phyloP scores from a whole-genome alignment of 805 yeast species.

The Diddensiella santjacobensis region DNA sequence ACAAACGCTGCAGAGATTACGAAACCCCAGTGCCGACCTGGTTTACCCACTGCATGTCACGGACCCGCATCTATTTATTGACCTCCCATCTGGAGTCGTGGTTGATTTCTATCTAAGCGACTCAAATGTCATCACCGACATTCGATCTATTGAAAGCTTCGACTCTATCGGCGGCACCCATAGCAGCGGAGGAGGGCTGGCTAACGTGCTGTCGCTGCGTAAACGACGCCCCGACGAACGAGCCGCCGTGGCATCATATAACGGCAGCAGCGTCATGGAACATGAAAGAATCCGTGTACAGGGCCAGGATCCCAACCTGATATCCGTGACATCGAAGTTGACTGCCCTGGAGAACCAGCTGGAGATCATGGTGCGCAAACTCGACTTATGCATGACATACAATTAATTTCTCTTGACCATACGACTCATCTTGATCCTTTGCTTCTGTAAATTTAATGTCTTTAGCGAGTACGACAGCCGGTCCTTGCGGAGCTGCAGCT shows the following conservation, averaged over 20 bases:
- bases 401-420: conserved; percentile 5
- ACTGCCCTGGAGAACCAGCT: conserved; percentile 23
- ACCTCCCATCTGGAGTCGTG: conserved; percentile 16
- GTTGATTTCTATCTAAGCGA: conserved; percentile 23
- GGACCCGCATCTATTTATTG: conserved; percentile 9
- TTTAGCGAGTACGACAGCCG: conserved; percentile 23
- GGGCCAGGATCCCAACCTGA: conserved; percentile 27
- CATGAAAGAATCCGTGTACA: conserved; percentile 23
- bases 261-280: conserved; percentile 20
- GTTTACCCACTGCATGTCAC: conserved; percentile 15
- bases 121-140: conserved; percentile 20
- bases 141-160: conserved; percentile 14
- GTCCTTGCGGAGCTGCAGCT: conserved; percentile 22
- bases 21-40: conserved; percentile 11
- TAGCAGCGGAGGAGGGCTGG: background rate
- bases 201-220: conserved; percentile 3
- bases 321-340: conserved; percentile 24
- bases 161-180: background rate
- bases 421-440: conserved; percentile 21
- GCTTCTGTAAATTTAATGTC: conserved; percentile 22
- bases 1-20: conserved; percentile 10
- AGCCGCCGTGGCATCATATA: conserved; percentile 8
- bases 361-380: conserved; percentile 20
- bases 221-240: conserved; percentile 4
- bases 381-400: conserved; percentile 34